Evolutionary conservation across 2,329 filamentous ascomycete genomes (phyloP), one percentile per base, ranked within the genome.

Genomic region (Graphium sp.): DNA sequence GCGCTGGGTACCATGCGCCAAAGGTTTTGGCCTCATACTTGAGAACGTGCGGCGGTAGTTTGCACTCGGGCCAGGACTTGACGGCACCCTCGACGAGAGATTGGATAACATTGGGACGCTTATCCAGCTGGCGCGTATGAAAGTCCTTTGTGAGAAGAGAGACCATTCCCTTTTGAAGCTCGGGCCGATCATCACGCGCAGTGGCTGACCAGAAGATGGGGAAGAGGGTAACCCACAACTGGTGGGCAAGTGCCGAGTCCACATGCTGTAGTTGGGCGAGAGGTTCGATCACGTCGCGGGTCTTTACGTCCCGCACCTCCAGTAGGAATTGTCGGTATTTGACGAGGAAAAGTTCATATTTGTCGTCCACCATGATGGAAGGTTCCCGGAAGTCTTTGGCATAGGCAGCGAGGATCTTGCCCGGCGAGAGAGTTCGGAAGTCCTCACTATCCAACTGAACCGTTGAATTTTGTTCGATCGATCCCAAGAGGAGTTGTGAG

Each of bases 1-100:
- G 66, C 10, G 82, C 82, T n/a, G 83, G 85, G 47, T 98, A 98
- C 91, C 89, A 98, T 1, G 78, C 81, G 50, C 94, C 85, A 46
- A 92, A 98, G 0, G 83, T 93, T 48, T 81, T 82, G 13, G 84
- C 87, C 32, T 91, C 68, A 41, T 85, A 95, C 47, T 98, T 98
- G 56, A 98, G 73, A 21, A 95, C 83, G 44, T 98, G 89, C 0
- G 89, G 83, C 6, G 89, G 89, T 28, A 98, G 74, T 52, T 89
- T 92, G 53, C 89, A 91, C 14, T 81, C 69, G 1, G 89, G 87
- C 55, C 68, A 80, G 2, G 85, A 75, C 42, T 77, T 79, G 10
- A 85, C 81, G 20, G 82, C 78, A 22, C 83, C 89, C 41, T 92
- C 81, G 5, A 98, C 65, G 33, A 99, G 63, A 6, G 85, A 89